A percentile compares a stretch with the other conserved stretches of the same genome.
Conservation (phyloP, 139 green algal species). For the Haematococcus sp. region DNA sequence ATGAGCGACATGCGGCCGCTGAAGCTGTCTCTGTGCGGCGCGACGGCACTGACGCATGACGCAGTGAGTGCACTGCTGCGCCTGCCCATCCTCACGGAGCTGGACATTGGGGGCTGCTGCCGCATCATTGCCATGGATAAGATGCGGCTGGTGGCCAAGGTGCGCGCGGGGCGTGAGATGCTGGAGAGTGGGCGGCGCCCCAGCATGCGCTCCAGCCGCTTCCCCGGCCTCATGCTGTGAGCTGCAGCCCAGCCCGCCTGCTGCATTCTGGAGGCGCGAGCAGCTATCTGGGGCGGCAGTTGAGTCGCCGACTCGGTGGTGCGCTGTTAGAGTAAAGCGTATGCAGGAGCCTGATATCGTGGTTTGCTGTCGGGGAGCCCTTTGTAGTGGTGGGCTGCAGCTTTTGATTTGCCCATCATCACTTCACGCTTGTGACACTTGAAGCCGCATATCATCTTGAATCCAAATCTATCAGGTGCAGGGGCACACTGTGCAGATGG, state of each 20-base stretch:
- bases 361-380: too few relatives aligned
- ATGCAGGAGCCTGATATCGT: too few relatives aligned
- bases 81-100: conserved; percentile 65
- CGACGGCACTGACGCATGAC: conserved; percentile 65
- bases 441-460: too few relatives aligned
- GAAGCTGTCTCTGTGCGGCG: conserved; percentile 69
- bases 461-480: too few relatives aligned
- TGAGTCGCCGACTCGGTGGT: too few relatives aligned
- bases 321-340: too few relatives aligned
- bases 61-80: conserved; percentile 68
- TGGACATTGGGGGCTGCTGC: conserved; percentile 65
- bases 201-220: conserved; percentile 26
- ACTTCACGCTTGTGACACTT: too few relatives aligned
- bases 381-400: too few relatives aligned
- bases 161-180: conserved; percentile 48
- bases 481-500: too few relatives aligned
- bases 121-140: conserved; percentile 73
- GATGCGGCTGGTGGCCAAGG: conserved; percentile 72
- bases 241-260: not conserved
- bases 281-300: too few relatives aligned
- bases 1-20: conserved; percentile 43
- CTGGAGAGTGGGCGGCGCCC: conserved; percentile 33
- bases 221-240: conserved; percentile 42
- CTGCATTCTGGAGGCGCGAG: too few relatives aligned
- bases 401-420: too few relatives aligned